Evolutionary conservation across 106 monocot genomes (phyloP), one percentile per base, ranked within the genome.

Genomic region (Dioscorea dumetorum): DNA sequence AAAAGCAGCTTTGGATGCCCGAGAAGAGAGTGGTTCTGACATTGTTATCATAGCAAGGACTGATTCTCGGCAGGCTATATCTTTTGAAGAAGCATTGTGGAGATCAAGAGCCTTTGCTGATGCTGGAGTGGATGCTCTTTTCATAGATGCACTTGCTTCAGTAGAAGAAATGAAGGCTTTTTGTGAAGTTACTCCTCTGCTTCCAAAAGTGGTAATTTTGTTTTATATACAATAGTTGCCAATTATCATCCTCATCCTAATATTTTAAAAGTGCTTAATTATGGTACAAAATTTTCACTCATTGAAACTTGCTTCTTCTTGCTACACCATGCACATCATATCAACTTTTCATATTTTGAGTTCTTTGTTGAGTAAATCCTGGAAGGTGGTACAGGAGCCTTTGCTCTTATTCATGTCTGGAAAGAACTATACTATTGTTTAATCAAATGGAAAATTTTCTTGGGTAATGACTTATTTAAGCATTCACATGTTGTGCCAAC

Each of bases 61-160:
- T 63, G 97, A 92, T 87, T 82, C 92, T 73, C 81, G 89, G 53
- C 97, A 99, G 72, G 97, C 92, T 64, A 33, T 91, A 64, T 92
- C 89, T 8, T 72, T 99, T 11, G 89, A 99, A 52, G 97, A 99
- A 77, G 68, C 92, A 66, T 67, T 99, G 48, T 85, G 86, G 92
- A 84, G 97, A 81, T 84, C 87, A 62, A 68, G 78, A 66, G 97
- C 97, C 49, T 92, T 99, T 89, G 86, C 87, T 75, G 97, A 99
- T 85, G 89, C 87, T 73, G 97, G 97, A 59, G 92, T 89, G 31
- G 97, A 99, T 87, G 87, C 85, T 70, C 75, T 99, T 66, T 99
- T 99, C 63, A 84, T 99, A 50, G 91, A 91, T 84, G 95, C 95
- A 49, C 88, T 92, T 78, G 80, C 97, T 69, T 87, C 97, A 54